Percentiles rank a stretch among this genome's conserved stretches.
phyloP scores from a whole-genome alignment of 78 protist species.

The Planoprotostelium fungivorum region DNA sequence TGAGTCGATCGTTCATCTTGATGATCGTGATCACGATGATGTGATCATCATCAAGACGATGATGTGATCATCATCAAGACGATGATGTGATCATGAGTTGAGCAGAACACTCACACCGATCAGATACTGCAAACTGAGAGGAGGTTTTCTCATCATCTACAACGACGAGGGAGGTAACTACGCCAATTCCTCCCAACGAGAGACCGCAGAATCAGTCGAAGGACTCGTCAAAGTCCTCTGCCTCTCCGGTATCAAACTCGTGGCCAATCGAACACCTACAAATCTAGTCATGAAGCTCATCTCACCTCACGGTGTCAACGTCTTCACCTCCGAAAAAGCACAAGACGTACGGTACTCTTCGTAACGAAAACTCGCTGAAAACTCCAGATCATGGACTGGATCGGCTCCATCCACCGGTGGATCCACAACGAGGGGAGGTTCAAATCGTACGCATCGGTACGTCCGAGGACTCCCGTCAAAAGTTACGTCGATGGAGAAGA shows the following conservation, averaged over 20 bases:
- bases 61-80: too few relatives aligned
- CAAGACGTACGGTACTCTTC: neutral
- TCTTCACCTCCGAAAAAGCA: neutral
- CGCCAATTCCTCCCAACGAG: neutral
- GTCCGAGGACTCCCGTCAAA: neutral
- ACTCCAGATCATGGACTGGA: neutral
- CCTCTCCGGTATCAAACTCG: neutral
- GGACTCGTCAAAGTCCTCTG: neutral
- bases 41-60: too few relatives aligned
- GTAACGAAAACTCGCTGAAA: neutral
- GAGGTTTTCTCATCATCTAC: neutral
- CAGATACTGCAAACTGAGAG: neutral
- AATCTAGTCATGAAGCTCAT: neutral
- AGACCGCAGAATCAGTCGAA: neutral
- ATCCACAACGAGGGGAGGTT: neutral
- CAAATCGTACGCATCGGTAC: conserved; percentile 25
- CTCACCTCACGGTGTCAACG: neutral
- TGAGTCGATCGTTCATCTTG: too few relatives aligned
- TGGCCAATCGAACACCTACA: neutral
- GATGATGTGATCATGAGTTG: neutral
- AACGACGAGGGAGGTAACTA: neutral
- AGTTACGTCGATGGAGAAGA: conserved; percentile 26
- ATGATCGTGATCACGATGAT: too few relatives aligned
- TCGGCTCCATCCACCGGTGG: neutral
- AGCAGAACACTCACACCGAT: too few relatives aligned